Percentiles rank a stretch among this genome's conserved stretches.
phyloP scores from a whole-genome alignment of 106 monocot species.

The Allium fistulosum region DNA sequence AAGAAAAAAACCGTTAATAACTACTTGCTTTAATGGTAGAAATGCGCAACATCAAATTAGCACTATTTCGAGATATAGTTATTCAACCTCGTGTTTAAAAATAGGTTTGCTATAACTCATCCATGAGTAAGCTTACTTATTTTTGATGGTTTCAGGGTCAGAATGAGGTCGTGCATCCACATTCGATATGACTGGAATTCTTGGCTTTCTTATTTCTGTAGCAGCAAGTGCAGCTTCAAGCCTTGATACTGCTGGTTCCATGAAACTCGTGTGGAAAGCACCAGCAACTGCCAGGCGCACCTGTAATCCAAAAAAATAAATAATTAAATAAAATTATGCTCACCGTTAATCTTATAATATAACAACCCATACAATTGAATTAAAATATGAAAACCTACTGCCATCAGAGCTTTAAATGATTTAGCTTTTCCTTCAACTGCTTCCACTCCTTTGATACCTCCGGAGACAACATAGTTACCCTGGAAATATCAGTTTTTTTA shows the following conservation, averaged over 20 bases:
- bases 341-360: neutral
- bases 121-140: too few species aligned
- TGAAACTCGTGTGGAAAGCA: constrained; percentile 94
- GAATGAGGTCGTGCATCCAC: constrained; percentile 91
- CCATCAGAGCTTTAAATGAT: constrained; percentile 96
- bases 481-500: constrained; percentile 6
- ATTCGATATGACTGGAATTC: constrained; percentile 94
- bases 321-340: neutral
- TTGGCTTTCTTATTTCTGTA: constrained; percentile 71
- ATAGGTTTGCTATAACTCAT: too few species aligned
- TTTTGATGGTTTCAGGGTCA: constrained; percentile 71
- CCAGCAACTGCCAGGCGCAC: constrained; percentile 96
- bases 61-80: too few species aligned
- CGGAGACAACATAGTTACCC: constrained; percentile 99
- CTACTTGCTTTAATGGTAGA: too few species aligned
- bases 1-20: too few species aligned
- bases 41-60: too few species aligned
- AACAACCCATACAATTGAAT: neutral
- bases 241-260: constrained; percentile 98
- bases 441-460: constrained; percentile 90
- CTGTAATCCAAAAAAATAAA: constrained; percentile 17
- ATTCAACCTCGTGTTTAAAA: too few species aligned
- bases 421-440: constrained; percentile 89
- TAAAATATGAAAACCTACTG: constrained; percentile 33
- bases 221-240: constrained; percentile 73